Percentiles rank a stretch among this genome's conserved stretches.
Conservation (phyloP, 495 filamentous ascomycete genomes). For the Aspergillus sparsus region DNA sequence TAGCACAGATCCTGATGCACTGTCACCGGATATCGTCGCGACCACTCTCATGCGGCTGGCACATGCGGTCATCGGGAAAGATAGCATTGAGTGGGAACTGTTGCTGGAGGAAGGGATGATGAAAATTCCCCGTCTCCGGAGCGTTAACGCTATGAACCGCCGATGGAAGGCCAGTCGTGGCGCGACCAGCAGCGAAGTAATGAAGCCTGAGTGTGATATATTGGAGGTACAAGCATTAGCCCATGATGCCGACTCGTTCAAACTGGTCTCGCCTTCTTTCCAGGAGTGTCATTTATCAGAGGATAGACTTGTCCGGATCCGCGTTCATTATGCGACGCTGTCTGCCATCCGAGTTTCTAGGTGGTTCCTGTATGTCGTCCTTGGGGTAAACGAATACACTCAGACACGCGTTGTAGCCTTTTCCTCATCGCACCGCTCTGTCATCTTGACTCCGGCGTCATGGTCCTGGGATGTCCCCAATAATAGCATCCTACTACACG, state of each 20-base stretch:
- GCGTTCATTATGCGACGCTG: neutral
- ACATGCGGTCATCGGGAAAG: slow-evolving; percentile 1
- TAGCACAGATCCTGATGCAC: neutral
- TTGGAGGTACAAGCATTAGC: neutral
- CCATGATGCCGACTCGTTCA: no score
- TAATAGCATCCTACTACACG: neutral
- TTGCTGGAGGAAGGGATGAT: slow-evolving; percentile 1
- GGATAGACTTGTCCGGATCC: neutral
- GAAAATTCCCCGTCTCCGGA: slow-evolving; percentile 6
- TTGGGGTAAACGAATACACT: neutral
- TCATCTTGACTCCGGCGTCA: neutral
- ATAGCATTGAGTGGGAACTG: slow-evolving; percentile 13
- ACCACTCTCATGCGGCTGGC: slow-evolving; percentile 9
- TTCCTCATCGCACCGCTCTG: neutral
- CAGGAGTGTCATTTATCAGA: neutral
- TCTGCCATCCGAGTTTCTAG: neutral
- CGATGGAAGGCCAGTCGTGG: slow-evolving; percentile 7
- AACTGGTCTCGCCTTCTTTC: neutral
- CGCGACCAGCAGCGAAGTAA: neutral
- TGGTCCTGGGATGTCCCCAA: neutral
- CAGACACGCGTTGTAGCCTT: neutral
- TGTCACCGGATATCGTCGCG: neutral
- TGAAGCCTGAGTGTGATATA: neutral
- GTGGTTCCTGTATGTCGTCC: neutral
- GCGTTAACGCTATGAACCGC: slow-evolving; percentile 1